phyloP scores from a whole-genome alignment of 1,284 basidiomycete genomes.

The Lentinula novae-zelandiae region DNA sequence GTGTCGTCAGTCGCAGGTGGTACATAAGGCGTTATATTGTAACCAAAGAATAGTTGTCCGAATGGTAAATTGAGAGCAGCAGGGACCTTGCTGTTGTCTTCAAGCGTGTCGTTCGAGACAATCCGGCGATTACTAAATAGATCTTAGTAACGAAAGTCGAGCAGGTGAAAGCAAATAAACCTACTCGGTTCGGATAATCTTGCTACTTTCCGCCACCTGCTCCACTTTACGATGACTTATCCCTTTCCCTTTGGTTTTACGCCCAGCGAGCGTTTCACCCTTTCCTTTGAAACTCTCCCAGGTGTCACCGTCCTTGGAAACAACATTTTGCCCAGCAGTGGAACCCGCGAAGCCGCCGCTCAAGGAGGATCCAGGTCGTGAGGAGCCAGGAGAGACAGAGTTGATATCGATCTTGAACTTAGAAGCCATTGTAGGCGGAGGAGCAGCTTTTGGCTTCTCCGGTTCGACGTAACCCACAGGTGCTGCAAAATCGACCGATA shows the following conservation, averaged over 20 bases:
- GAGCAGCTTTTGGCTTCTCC: constrained; percentile 75
- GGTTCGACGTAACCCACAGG: constrained; percentile 88
- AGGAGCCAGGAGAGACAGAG: constrained; percentile 77
- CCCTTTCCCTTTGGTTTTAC: constrained; percentile 91
- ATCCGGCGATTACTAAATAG: constrained; percentile 72
- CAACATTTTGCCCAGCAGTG: constrained; percentile 38
- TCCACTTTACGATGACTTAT: constrained; percentile 80
- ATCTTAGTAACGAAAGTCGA: constrained; percentile 12
- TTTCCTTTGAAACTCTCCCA: constrained; percentile 95
- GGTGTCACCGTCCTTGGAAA: constrained; percentile 73
- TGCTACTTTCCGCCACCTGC: constrained; percentile 76
- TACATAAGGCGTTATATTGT: constrained; percentile 70
- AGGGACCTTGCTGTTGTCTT: constrained; percentile 79
- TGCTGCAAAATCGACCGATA: constrained; percentile 85
- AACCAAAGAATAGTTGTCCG: constrained; percentile 94
- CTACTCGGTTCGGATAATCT: constrained; percentile 86
- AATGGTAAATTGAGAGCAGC: constrained; percentile 88
- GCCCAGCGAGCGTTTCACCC: constrained; percentile 84
- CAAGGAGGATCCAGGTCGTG: constrained; percentile 73
- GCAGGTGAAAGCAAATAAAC: constrained; percentile 27
- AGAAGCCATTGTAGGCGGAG: constrained; percentile 92
- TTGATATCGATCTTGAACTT: constrained; percentile 94
- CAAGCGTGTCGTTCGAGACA: constrained; percentile 79
- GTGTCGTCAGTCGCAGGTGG: constrained; percentile 39
- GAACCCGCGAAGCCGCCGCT: constrained; percentile 62